A percentile compares a stretch with the other conserved stretches of the same genome.
phyloP scores from a whole-genome alignment of 306 rosid genomes.

The Pachyrhizus erosus region DNA sequence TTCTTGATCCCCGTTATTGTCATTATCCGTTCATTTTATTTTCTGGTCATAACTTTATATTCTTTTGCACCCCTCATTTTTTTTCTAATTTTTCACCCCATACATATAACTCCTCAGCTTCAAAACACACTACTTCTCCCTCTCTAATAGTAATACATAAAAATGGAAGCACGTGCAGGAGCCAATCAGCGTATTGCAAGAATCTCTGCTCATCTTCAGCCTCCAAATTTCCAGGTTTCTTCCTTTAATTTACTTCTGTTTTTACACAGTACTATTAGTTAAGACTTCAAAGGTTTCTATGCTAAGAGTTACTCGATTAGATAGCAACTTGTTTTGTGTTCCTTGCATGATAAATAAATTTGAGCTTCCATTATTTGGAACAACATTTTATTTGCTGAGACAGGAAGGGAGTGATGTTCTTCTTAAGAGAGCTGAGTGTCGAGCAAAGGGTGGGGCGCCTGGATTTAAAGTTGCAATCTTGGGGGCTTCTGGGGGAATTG shows the following conservation, averaged over 20 bases:
- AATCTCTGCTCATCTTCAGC: slow-evolving; percentile 75
- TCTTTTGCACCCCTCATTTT: slow-evolving; percentile 8
- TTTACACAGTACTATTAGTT: not conserved
- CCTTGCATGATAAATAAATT: not conserved
- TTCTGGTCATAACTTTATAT: slow-evolving; percentile 24
- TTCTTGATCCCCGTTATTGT: slow-evolving; percentile 41
- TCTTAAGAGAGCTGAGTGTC: slow-evolving; percentile 50
- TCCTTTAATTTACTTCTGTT: slow-evolving; percentile 4
- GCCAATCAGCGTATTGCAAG: slow-evolving; percentile 70
- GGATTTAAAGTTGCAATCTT: slow-evolving; percentile 92
- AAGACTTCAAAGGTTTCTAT: not conserved
- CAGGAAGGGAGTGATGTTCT: slow-evolving; percentile 47
- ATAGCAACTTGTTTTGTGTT: slow-evolving; percentile 8
- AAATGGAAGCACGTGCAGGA: slow-evolving; percentile 56
- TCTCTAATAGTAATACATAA: not conserved
- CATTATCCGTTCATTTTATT: slow-evolving; percentile 45
- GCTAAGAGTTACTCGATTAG: not conserved
- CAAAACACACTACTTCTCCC: slow-evolving; percentile 1
- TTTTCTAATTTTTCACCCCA: not conserved
- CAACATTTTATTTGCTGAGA: not conserved
- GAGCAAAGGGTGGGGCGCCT: slow-evolving; percentile 91
- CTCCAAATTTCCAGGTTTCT: slow-evolving; percentile 69
- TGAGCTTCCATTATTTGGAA: not conserved
- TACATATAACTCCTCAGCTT: slow-evolving; percentile 32
- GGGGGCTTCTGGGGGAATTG: slow-evolving; percentile 98